Conservation (phyloP, 176 grass and related monocot species). For the Aegilops umbellulata region DNA sequence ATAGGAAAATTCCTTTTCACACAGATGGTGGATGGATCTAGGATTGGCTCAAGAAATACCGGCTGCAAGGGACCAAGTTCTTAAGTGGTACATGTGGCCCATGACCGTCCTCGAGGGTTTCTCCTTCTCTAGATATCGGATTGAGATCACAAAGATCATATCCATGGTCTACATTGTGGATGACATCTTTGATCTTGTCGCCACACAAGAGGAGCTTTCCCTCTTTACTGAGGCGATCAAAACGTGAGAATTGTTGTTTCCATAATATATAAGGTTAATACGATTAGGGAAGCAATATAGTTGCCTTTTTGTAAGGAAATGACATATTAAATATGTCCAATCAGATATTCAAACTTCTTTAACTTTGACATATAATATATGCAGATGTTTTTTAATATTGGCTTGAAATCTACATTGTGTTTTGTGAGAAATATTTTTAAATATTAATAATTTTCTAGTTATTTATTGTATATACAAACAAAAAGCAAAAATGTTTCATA, state of each 20-base stretch:
- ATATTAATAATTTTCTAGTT: neutral
- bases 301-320: neutral
- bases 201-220: constrained; percentile 46
- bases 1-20: neutral
- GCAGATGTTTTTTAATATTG: neutral
- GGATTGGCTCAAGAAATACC: neutral
- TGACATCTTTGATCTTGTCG: constrained; percentile 68
- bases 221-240: constrained; percentile 48
- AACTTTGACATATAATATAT: neutral
- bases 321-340: neutral
- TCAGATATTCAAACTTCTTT: neutral
- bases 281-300: neutral
- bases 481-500: neutral
- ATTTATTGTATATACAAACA: neutral
- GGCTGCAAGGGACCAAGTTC: neutral
- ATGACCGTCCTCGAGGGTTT: constrained; percentile 24
- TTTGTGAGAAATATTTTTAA: neutral
- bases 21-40: neutral
- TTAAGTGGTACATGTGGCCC: constrained; percentile 62
- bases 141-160: constrained; percentile 52
- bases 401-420: neutral
- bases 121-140: constrained; percentile 44
- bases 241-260: constrained; percentile 22
- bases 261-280: neutral
- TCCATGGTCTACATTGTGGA: constrained; percentile 68